Base-by-base conservation (phyloP, 805 yeast species). In the Zygoascus flipseniorum region DNA sequence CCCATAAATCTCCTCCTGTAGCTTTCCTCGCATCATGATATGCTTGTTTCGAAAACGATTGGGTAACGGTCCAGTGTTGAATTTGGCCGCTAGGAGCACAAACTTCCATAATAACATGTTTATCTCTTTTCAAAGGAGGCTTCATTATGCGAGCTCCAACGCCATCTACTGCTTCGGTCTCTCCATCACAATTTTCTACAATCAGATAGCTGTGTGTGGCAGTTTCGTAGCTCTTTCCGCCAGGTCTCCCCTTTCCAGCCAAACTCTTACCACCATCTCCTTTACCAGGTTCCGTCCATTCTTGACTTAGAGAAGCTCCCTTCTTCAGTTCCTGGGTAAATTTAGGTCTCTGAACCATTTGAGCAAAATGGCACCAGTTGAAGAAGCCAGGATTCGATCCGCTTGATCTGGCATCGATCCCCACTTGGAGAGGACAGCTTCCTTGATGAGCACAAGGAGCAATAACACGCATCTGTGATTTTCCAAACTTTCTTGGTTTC, bases 391-490 rank as follows among this genome's bases (percentile, higher is more conserved):
- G 53, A 18, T 51, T 48, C 31, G 51, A 48, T 13, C 56, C 61
- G 26, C 46, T 19, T 20, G 50, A 32, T 19, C 58, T 45, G 32
- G 32, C 43, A 54, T 81, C 76, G 57, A 76, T 87, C 49, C 85
- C 83, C 32, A 81, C 75, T 67, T 90, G 97, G 52, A 92, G 70
- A 0, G 98, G 97, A 63, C 97, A 90, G 58, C 74, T 77, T 11
- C 83, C 79, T 62, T 89, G 96, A 65, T 93, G 97, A 0, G 92
- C 69, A 64, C 97, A 93, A 2, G 99, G 99, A 0, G 96, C 96
- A 18, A 92, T 64, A 8, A 92, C 75, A 43, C 78, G 77, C 50
- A 89, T 62, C 58, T 70, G 37, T 28, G 26, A 43, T 49, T 18
- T 47, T 31, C 46, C 58, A 43, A 55, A 28, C 47, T 56, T 31